Base-by-base conservation (phyloP, 2,329 filamentous ascomycete species). In the Cladorrhinum sp. region DNA sequence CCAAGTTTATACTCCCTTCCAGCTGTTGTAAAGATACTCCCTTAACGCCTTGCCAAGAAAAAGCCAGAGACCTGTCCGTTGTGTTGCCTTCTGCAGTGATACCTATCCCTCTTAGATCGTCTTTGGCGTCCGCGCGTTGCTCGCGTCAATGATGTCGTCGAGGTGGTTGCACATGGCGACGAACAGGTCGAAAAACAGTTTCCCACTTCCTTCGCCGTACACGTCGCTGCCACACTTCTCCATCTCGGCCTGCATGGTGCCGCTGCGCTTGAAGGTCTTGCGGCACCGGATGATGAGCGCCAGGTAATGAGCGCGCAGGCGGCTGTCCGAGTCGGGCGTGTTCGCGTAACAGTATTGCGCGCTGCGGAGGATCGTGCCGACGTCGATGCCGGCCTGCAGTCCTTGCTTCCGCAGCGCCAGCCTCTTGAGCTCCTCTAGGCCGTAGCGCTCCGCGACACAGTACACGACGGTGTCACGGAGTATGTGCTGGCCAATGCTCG, bases 181-280 rank as follows among this genome's bases (percentile, higher is more conserved):
- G 77, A 97, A 98, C 77, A 98, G 82, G 83, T 97, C 93, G 80
- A 98, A 98, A 84, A 95, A 97, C 79, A 97, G 84, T 83, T 93
- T 93, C 79, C 86, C 84, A 72, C 68, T 67, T 60, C 66, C 68
- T 52, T 68, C 66, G 64, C 68, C 68, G 65, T 69, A 70, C 60
- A 65, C 66, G 57, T 83, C 72, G 67, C 71, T 71, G 68, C 80
- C 92, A 76, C 93, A 92, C 77, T 87, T 87, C 82, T 96, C 91
- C 93, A 98, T 97, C 82, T 97, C 93, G 81, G 90, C 89, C 85
- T 97, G 93, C 92, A 97, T 96, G 77, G 93, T 97, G 78, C 93
- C 93, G 81, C 92, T 96, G 79, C 90, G 88, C 88, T 96, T 97
- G 78, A 98, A 97, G 72, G 92, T 96, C 82, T 92, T 92, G 77